These are phyloP conservation scores for Eucalyptus camaldulensis DNA, from an alignment of 345 rosid species.

Conservation along the genomic window DNA sequence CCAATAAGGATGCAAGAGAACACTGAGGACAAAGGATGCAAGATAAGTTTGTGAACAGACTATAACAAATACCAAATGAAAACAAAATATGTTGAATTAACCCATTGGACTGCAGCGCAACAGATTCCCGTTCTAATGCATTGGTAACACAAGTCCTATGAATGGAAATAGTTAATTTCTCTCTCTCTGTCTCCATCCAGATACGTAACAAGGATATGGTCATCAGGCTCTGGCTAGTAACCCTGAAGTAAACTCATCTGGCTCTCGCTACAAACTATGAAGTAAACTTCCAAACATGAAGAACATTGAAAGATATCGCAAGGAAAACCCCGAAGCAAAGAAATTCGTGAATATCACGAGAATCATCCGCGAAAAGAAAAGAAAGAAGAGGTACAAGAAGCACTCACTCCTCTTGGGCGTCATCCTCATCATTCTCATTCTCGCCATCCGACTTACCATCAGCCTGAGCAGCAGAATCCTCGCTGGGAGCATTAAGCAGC, in stretches of 20 bases:
- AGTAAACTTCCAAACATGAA: not conserved
- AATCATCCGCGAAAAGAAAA: not conserved
- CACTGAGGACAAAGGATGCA: not conserved
- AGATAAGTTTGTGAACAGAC: not conserved
- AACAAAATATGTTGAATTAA: not conserved
- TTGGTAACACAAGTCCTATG: not conserved
- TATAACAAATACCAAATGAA: not conserved
- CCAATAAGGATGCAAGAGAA: not conserved
- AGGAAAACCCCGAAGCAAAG: not conserved
- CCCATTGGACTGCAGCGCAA: not conserved
- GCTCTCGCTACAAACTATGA: not conserved
- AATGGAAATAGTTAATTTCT: not conserved
- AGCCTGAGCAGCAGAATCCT: slow-evolving; percentile 13
- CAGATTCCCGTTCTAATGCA: not conserved
- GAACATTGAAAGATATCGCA: not conserved
- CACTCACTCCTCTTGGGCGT: slow-evolving; percentile 1
- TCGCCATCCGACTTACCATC: slow-evolving; percentile 14
- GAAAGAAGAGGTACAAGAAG: not conserved
- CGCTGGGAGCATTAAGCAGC: slow-evolving; percentile 33
- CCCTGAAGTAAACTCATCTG: not conserved
- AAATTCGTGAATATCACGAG: not conserved
- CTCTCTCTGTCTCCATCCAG: not conserved
- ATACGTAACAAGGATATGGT: not conserved
- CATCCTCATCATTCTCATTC: not conserved
- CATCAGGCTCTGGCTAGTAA: not conserved